Conservation (phyloP, 768 basidiomycete genomes). For the Agrocybe pediades region DNA sequence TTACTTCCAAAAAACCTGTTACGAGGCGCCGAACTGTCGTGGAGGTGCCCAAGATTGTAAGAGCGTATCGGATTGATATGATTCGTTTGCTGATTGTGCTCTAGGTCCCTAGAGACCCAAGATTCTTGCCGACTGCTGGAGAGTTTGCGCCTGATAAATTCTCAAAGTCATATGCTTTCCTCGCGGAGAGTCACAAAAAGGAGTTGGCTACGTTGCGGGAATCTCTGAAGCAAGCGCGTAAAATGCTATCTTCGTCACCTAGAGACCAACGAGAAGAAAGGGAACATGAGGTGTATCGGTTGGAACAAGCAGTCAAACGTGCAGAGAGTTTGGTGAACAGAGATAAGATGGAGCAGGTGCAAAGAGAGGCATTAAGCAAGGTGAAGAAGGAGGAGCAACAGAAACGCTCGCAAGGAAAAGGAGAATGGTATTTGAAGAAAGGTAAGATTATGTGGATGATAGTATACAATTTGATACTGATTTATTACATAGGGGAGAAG, state of each 20-base stretch:
- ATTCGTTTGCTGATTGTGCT: too few species aligned
- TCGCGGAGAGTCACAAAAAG: constrained; percentile 59
- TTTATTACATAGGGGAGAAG: constrained; percentile 62
- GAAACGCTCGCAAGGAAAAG: constrained; percentile 77
- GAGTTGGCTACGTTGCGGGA: constrained; percentile 71
- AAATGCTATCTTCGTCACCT: constrained; percentile 61
- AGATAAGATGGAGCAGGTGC: constrained; percentile 68
- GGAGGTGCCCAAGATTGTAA: constrained; percentile 64
- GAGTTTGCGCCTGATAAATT: constrained; percentile 67
- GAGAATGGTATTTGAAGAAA: constrained; percentile 83
- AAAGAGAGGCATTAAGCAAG: constrained; percentile 63
- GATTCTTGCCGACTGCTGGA: constrained; percentile 78
- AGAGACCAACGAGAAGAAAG: constrained; percentile 58
- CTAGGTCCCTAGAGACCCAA: constrained; percentile 83
- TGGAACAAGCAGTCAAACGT: constrained; percentile 76
- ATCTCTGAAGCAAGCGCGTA: constrained; percentile 68
- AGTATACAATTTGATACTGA: constrained; percentile 9
- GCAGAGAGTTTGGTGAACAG: constrained; percentile 77
- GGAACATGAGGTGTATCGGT: constrained; percentile 64
- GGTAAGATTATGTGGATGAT: constrained; percentile 45
- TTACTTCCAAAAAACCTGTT: constrained; percentile 85
- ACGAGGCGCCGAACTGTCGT: constrained; percentile 70
- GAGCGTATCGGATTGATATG: constrained; percentile 21
- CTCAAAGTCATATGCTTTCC: constrained; percentile 71
- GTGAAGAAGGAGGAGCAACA: constrained; percentile 59